Percentiles rank a stretch among this genome's conserved stretches.
Evolutionary conservation across 148 eudicot genomes (phyloP).

Genomic region (Cornus florida): DNA sequence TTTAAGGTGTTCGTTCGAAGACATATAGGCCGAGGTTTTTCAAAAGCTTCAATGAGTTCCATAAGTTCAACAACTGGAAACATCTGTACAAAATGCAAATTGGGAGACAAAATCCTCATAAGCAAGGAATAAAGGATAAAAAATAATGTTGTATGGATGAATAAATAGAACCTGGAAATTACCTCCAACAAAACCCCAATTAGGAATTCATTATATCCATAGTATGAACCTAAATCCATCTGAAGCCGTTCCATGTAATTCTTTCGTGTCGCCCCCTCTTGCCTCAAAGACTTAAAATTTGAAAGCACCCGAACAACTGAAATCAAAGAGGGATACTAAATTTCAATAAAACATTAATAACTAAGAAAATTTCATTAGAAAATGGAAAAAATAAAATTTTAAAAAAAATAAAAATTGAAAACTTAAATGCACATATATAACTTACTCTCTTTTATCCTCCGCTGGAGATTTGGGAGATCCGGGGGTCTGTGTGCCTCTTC

Average conservation of each 20-base stretch:
- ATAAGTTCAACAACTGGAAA: constrained; percentile 79
- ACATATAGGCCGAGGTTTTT: constrained; percentile 86
- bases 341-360: too few relatives aligned
- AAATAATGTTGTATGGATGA: neutral
- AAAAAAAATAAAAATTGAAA: neutral
- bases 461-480: constrained; percentile 69
- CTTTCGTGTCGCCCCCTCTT: constrained; percentile 64
- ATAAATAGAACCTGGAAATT: neutral
- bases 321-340: neutral
- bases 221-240: constrained; percentile 70
- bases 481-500: constrained; percentile 83
- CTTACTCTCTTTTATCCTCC: constrained; percentile 93
- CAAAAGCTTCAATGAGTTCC: constrained; percentile 96
- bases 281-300: constrained; percentile 64
- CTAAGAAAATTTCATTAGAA: neutral
- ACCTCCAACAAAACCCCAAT: constrained; percentile 82
- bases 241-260: constrained; percentile 77
- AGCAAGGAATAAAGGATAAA: neutral
- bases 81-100: constrained; percentile 48
- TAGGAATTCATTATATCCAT: constrained; percentile 89
- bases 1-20: constrained; percentile 85
- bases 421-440: neutral
- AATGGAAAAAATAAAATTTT: neutral
- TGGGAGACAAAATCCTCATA: constrained; percentile 6
- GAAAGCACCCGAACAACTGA: constrained; percentile 78